These are phyloP conservation scores for Alternaria conjuncta DNA, from an alignment of 2,329 filamentous ascomycete species.

Conservation along the genomic window DNA sequence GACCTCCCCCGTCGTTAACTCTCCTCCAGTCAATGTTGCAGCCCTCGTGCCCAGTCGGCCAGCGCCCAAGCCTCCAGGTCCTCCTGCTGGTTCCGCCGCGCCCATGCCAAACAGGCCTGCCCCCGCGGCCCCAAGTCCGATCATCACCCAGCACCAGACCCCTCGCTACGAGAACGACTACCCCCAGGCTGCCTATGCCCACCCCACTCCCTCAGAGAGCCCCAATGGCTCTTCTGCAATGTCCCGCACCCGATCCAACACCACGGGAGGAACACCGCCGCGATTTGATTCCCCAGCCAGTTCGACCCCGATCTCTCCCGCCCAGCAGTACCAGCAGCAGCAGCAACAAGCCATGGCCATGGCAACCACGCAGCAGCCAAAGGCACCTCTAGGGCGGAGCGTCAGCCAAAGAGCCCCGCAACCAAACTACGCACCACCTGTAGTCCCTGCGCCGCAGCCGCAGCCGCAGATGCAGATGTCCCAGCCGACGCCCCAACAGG, in stretches of 20 bases:
- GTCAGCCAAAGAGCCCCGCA: slow-evolving; percentile 69
- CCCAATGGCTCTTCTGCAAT: slow-evolving; percentile 44
- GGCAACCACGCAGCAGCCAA: slow-evolving; percentile 74
- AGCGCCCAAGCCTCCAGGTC: slow-evolving; percentile 81
- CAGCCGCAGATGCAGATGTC: slow-evolving; percentile 9
- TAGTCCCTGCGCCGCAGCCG: slow-evolving; percentile 50
- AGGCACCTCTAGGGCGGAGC: slow-evolving; percentile 75
- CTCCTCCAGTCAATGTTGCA: slow-evolving; percentile 46
- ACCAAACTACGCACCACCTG: slow-evolving; percentile 36
- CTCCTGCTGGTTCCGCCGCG: slow-evolving; percentile 52
- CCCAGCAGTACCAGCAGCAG: slow-evolving; percentile 73
- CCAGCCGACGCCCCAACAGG: slow-evolving; percentile 59
- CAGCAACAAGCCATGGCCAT: slow-evolving; percentile 79
- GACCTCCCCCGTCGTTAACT: slow-evolving; percentile 50
- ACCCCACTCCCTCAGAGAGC: slow-evolving; percentile 49
- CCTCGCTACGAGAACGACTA: slow-evolving; percentile 50
- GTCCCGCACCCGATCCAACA: slow-evolving; percentile 53
- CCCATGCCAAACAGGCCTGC: slow-evolving; percentile 64
- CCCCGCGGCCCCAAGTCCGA: slow-evolving; percentile 61
- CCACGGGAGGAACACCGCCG: slow-evolving; percentile 47
- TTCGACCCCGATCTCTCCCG: slow-evolving; percentile 45
- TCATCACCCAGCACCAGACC: slow-evolving; percentile 34
- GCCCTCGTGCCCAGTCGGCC: slow-evolving; percentile 78
- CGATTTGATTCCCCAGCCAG: slow-evolving; percentile 56
- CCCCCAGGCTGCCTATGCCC: slow-evolving; percentile 51